Base-by-base conservation (phyloP, 2,329 filamentous ascomycete genomes). In the Paecilomyces fulvus region DNA sequence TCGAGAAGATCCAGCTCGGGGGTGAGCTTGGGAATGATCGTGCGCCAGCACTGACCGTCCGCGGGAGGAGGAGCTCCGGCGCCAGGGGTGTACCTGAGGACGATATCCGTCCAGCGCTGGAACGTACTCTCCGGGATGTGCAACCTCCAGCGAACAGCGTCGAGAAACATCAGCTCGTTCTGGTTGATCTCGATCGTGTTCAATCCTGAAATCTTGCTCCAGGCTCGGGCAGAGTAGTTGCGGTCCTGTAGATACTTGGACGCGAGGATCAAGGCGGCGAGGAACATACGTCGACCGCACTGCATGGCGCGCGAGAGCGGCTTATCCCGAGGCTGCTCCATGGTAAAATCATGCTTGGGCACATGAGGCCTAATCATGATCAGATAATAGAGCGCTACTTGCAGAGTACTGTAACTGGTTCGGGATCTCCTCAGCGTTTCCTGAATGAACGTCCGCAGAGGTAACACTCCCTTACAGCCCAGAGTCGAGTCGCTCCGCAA, bases 161-260 rank as follows among this genome's bases (percentile, higher is more conserved):
- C 77, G 51, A 99, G 81, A 71, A 97, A 99, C 17, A 89, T 86
- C 72, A 95, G 87, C 76, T 99, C 94, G 72, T 97, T 97, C 68
- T 91, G 88, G 75, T 97, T 97, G 74, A 99, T 97, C 75, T 99
- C 94, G 56, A 83, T 79, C 3, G 91, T 92, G 70, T 89, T 90
- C 56, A 99, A 80, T n/a, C 94, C 94, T 17, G 94, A 97, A 65
- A 99, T 99, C 79, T 96, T 97, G 74, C 92, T 97, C 94, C 94
- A 99, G 48, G 94, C 94, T 56, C 92, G 87, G 52, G 94, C 91
- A 12, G 94, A 97, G 75, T 95, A 99, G 76, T 97, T 99, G 64
- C 92, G 87, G 71, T 99, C 94, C 74, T 99, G 94, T 51, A 99
- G 79, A 71, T 97, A 99, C 78, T 99, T 99, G 33, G 94, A 97